phyloP scores from a whole-genome alignment of 139 green algal genomes.

The Volvox reticuliferus region DNA sequence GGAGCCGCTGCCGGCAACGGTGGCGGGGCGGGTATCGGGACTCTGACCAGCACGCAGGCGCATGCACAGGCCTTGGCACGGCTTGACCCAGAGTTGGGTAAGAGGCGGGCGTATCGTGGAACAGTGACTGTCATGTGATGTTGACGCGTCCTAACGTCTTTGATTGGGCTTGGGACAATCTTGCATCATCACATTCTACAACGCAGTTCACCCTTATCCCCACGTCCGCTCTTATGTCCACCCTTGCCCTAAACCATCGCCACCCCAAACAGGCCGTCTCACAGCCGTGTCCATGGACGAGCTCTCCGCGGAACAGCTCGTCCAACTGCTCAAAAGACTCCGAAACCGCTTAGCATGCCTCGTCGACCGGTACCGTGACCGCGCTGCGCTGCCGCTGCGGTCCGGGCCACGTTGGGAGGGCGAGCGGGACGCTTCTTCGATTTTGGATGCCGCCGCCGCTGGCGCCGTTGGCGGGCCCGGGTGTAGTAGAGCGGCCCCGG shows the following conservation, averaged over 20 bases:
- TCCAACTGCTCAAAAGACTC: slow-evolving; percentile 71
- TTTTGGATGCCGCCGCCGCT: slow-evolving; percentile 14
- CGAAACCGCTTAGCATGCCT: slow-evolving; percentile 59
- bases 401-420: slow-evolving; percentile 19
- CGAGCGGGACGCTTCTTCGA: neutral
- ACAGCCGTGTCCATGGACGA: slow-evolving; percentile 2
- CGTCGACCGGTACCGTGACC: slow-evolving; percentile 20
- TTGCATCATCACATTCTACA: no score
- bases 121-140: neutral
- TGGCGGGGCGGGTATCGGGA: neutral
- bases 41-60: neutral
- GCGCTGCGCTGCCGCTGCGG: neutral
- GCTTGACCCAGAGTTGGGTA: neutral
- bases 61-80: neutral
- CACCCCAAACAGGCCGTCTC: neutral
- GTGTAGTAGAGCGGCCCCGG: neutral
- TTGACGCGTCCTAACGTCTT: neutral
- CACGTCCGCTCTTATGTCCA: neutral
- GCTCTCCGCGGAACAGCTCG: slow-evolving; percentile 61
- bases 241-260: neutral
- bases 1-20: neutral
- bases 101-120: neutral
- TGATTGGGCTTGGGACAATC: no score
- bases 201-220: no score
- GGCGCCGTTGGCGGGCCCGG: neutral